Evolutionary conservation across 331 rosid genomes (phyloP), one percentile per base, ranked within the genome.

Genomic region (Malus hybrid): DNA sequence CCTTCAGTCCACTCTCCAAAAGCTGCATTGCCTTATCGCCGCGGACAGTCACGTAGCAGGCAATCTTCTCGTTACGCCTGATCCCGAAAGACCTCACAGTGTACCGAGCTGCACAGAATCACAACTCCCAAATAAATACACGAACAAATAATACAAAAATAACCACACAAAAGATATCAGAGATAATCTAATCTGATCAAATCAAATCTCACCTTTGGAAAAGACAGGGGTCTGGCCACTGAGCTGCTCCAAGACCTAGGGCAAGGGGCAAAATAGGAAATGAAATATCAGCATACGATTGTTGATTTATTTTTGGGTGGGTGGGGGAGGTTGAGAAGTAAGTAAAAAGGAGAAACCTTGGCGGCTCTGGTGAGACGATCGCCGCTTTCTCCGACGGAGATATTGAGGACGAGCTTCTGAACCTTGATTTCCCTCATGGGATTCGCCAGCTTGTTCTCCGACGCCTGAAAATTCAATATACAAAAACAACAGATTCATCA

Each of bases 371-470:
- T 90, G 78, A 90, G 93, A 76, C 93, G 93, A 77, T 90, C 96
- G 2, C 96, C 96, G 20, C 93, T 88, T 68, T 90, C 91, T 24
- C 96, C 96, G 13, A 90, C 96, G 66, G 93, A 90, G 74, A 90
- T 90, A 85, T 90, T 90, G 80, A 88, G 96, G 24, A 90, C 96
- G 6, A 90, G 96, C 52, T 90, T 90, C 81, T 88, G 93, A 3
- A 90, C 96, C n/a, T 90, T 90, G 76, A 90, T 90, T 64, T 90
- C 96, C 82, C 93, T 85, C 93, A 88, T 90, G 10, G 93, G 91
- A 67, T 90, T 90, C 33, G 90, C 73, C 5, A 88, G 78, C 80
- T 90, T 90, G 90, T 78, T 90, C 75, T 90, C 96, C 12, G 93
- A 85, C 50, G 96, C 96, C 96, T 85, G 81, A 46, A 3, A 39